These are phyloP conservation scores for Ganoderma lingzhi DNA, from an alignment of 1,284 basidiomycete species.

Conservation along the genomic window DNA sequence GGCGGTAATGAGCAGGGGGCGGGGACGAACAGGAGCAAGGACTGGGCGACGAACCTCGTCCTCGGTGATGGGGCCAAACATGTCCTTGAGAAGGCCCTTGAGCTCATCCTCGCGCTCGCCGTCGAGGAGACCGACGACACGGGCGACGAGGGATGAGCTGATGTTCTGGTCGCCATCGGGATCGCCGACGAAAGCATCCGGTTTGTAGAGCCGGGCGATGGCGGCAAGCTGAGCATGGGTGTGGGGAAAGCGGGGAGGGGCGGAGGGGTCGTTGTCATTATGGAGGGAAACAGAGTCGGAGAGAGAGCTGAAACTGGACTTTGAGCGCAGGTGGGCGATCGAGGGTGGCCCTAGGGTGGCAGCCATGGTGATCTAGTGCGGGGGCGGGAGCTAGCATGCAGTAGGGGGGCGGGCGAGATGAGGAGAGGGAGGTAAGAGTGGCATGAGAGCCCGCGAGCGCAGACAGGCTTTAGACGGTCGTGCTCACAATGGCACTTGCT, in stretches of 20 bases:
- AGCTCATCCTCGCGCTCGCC: conserved; percentile 89
- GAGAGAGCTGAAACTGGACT: conserved; percentile 31
- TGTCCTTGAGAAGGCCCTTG: conserved; percentile 75
- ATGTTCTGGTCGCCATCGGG: conserved; percentile 66
- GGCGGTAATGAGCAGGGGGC: conserved; percentile 7
- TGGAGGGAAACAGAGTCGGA: conserved; percentile 33
- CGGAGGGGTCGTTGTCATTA: conserved; percentile 29
- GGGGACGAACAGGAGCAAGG: conserved; percentile 28
- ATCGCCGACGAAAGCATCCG: conserved; percentile 54
- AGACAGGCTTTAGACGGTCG: not conserved
- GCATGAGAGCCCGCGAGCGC: not conserved
- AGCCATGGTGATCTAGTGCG: conserved; percentile 23
- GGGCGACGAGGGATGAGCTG: conserved; percentile 65
- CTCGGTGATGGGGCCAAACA: conserved; percentile 70
- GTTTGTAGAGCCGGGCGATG: conserved; percentile 75
- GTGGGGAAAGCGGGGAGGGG: conserved; percentile 71
- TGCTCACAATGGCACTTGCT: not conserved
- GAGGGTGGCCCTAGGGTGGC: conserved; percentile 33
- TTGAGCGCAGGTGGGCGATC: conserved; percentile 34
- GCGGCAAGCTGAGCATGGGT: conserved; percentile 78
- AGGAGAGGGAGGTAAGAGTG: not conserved
- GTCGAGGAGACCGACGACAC: conserved; percentile 75
- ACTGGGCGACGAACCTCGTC: conserved; percentile 67
- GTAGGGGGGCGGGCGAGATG: conserved; percentile 1
- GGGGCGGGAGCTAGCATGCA: conserved; percentile 15